A percentile compares a stretch with the other conserved stretches of the same genome.
These are phyloP conservation scores for Vitellaria paradoxa DNA, from an alignment of 179 eudicot species.

Conservation along the genomic window DNA sequence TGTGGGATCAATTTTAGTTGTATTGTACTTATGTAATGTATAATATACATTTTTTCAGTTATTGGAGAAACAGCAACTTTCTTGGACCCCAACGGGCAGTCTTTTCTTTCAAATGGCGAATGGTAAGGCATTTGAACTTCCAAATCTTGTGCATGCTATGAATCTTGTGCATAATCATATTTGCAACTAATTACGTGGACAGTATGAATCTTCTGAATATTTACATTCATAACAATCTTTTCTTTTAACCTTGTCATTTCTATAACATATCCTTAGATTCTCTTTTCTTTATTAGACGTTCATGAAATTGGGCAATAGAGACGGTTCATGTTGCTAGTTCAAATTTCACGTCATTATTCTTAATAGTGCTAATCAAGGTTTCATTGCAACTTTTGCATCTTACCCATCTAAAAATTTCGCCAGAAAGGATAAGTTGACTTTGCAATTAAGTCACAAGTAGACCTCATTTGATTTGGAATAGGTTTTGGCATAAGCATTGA, in stretches of 20 bases:
- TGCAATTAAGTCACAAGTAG: neutral
- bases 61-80: constrained; percentile 90
- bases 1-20: neutral
- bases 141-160: neutral
- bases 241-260: neutral
- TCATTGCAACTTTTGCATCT: neutral
- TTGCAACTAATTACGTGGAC: neutral
- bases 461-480: neutral
- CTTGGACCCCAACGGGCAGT: constrained; percentile 49
- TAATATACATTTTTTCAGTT: constrained; percentile 44
- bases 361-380: neutral
- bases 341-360: neutral
- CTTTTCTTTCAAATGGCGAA: constrained; percentile 89
- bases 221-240: neutral
- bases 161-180: neutral
- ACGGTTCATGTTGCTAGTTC: neutral
- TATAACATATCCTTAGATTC: neutral
- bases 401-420: neutral
- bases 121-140: constrained; percentile 50
- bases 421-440: constrained; percentile 1
- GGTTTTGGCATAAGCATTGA: neutral
- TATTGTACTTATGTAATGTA: neutral
- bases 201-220: neutral
- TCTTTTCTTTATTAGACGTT: too few relatives aligned
- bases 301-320: neutral